These are phyloP conservation scores for Chrysoporthe austroafricana DNA, from an alignment of 2,329 filamentous ascomycete species.

Conservation along the genomic window DNA sequence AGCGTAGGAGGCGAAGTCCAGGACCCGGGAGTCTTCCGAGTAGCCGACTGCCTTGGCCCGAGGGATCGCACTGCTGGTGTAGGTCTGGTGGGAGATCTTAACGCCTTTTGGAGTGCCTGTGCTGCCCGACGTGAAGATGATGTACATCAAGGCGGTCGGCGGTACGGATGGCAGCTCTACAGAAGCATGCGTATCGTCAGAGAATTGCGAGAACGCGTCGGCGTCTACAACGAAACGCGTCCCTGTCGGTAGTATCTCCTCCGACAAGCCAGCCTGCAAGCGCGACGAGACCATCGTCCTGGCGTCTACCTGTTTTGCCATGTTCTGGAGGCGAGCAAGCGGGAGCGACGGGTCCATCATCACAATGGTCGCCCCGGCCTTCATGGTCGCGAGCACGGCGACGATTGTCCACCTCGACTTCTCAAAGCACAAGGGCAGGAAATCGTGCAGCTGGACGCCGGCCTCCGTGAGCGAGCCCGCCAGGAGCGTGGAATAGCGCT, in stretches of 20 bases:
- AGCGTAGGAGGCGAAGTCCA: slow-evolving; percentile 43
- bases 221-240: slow-evolving; percentile 16
- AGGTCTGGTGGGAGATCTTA: slow-evolving; percentile 40
- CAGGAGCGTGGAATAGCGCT: slow-evolving; percentile 28
- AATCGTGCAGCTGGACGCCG: slow-evolving; percentile 30
- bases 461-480: slow-evolving; percentile 26
- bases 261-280: slow-evolving; percentile 28
- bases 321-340: slow-evolving; percentile 28
- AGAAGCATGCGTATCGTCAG: background rate
- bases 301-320: slow-evolving; percentile 33
- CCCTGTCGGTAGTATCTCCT: slow-evolving; percentile 16
- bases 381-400: slow-evolving; percentile 38
- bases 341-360: slow-evolving; percentile 35
- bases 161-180: slow-evolving; percentile 31
- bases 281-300: slow-evolving; percentile 29
- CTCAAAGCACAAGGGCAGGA: slow-evolving; percentile 36
- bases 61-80: slow-evolving; percentile 38
- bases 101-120: slow-evolving; percentile 61
- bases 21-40: slow-evolving; percentile 35
- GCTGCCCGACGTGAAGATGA: slow-evolving; percentile 62
- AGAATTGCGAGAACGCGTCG: background rate
- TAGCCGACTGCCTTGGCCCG: slow-evolving; percentile 50
- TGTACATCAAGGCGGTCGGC: slow-evolving; percentile 35
- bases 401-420: slow-evolving; percentile 37
- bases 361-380: slow-evolving; percentile 39